phyloP scores from a whole-genome alignment of 2,329 filamentous ascomycete species.

The Proliferodiscus dingleyae region DNA sequence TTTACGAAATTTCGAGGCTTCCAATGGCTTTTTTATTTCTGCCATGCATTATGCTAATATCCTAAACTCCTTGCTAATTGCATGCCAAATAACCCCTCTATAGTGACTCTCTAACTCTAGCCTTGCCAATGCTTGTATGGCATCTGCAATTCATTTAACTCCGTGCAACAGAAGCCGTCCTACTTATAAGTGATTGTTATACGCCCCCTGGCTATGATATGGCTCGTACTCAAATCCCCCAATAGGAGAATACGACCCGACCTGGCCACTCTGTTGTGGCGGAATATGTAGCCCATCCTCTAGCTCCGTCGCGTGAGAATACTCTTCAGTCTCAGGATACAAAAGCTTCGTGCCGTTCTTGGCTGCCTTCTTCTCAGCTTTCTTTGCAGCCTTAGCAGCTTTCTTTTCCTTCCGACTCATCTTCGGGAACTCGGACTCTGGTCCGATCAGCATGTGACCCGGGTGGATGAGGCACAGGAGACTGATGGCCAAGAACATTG shows the following conservation, averaged over 20 bases:
- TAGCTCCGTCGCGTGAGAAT: not conserved
- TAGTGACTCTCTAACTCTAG: no score
- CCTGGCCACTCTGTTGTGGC: not conserved
- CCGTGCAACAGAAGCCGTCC: not conserved
- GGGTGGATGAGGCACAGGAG: conserved; percentile 44
- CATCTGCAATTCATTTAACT: no score
- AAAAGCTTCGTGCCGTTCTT: not conserved
- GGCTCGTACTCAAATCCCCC: not conserved
- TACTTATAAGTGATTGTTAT: not conserved
- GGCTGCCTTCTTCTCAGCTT: conserved; percentile 15
- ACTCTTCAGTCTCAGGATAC: not conserved
- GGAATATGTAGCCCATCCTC: not conserved
- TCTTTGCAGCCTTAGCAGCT: conserved; percentile 26
- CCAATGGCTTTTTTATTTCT: no score
- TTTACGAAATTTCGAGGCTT: no score
- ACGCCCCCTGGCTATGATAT: not conserved
- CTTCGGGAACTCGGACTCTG: conserved; percentile 37
- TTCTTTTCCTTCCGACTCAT: conserved; percentile 33
- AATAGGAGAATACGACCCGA: not conserved
- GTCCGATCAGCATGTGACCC: conserved; percentile 24
- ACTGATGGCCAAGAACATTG: conserved; percentile 47
- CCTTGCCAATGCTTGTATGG: no score
- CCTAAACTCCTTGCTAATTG: no score
- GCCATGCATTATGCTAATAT: no score
- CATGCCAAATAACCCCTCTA: no score